phyloP scores from a whole-genome alignment of 495 filamentous ascomycete species.

The Immersiella caudata region DNA sequence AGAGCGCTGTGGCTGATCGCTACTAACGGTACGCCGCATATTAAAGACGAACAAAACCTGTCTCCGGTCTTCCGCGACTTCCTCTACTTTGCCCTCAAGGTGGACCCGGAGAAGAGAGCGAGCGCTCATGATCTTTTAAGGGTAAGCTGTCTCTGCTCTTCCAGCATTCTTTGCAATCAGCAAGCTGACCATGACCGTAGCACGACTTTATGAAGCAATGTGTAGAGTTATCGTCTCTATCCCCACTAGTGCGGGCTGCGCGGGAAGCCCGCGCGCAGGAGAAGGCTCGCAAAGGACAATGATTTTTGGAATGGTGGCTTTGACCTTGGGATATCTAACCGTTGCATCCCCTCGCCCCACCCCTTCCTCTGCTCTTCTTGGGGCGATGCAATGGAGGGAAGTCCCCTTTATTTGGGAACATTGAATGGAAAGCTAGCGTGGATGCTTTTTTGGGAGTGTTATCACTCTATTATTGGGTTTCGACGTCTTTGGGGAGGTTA shows the following conservation, averaged over 20 bases:
- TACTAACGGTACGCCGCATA: conserved; percentile 91
- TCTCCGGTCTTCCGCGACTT: conserved; percentile 86
- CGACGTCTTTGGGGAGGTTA: not conserved
- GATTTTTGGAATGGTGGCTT: not conserved
- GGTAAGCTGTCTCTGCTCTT: conserved; percentile 55
- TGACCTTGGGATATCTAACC: not conserved
- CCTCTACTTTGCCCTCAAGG: conserved; percentile 85
- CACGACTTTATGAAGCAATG: conserved; percentile 92
- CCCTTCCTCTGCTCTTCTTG: no score
- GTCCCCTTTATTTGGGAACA: not conserved
- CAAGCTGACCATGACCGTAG: conserved; percentile 46
- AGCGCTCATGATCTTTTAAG: conserved; percentile 90
- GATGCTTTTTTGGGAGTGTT: not conserved
- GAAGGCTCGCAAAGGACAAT: conserved; percentile 63
- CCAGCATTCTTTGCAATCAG: not conserved
- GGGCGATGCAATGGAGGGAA: not conserved
- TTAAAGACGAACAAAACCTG: conserved; percentile 88
- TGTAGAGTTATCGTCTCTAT: conserved; percentile 60
- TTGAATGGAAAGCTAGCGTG: not conserved
- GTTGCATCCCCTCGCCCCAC: not conserved
- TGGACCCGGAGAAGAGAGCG: conserved; percentile 94
- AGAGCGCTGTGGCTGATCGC: conserved; percentile 94
- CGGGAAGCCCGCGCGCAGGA: conserved; percentile 82
- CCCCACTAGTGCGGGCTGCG: conserved; percentile 86
- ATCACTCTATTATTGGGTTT: not conserved